Evolutionary conservation across 495 filamentous ascomycete species (phyloP).

Genomic region (Xylaria longipes): DNA sequence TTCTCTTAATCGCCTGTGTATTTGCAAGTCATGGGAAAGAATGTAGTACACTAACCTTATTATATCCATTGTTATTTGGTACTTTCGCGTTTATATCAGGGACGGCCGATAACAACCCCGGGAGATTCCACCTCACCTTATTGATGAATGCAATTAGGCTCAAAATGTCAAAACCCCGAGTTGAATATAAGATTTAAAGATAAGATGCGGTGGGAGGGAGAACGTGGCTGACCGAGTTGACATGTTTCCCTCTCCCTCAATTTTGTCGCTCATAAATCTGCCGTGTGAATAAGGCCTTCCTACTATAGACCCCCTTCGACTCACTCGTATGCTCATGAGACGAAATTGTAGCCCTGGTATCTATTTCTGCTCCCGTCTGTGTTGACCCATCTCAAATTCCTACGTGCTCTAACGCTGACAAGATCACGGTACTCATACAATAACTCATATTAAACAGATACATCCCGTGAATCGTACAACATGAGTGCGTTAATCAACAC

Average conservation of each 20-base stretch:
- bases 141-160: not conserved
- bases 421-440: conserved; percentile 1
- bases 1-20: not conserved
- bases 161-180: not conserved
- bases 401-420: not conserved
- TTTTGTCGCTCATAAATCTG: not conserved
- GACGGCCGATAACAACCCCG: not conserved
- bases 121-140: not conserved
- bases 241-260: not conserved
- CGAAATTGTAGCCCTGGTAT: not conserved
- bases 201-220: not conserved
- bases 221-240: not conserved
- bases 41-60: too few relatives aligned
- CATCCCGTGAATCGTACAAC: not conserved
- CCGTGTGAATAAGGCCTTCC: not conserved
- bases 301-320: not conserved
- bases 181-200: not conserved
- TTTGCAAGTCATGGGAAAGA: not conserved
- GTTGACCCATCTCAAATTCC: not conserved
- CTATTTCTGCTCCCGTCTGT: not conserved
- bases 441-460: not conserved
- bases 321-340: not conserved
- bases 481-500: not conserved
- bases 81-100: not conserved
- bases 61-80: not conserved